Evolutionary conservation across 2,329 filamentous ascomycete species (phyloP).

Genomic region (Zasmidium citrigriseum): DNA sequence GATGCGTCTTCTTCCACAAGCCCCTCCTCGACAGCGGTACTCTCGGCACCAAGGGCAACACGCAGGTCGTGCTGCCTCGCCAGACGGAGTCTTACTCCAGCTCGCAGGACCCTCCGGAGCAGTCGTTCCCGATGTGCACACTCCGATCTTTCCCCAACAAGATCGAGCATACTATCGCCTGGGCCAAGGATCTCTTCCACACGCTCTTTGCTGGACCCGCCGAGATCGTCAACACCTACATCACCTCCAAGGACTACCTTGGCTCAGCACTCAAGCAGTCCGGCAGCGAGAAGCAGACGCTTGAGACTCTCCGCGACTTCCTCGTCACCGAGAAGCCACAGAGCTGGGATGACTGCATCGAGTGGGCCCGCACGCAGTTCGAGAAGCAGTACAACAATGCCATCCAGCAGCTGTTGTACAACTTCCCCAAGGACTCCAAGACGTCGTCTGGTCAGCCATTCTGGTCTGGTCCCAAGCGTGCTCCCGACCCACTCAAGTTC

Average conservation of each 20-base stretch:
- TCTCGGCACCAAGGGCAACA: constrained; percentile 98
- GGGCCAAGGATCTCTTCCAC: constrained; percentile 95
- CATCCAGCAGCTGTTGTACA: constrained; percentile 91
- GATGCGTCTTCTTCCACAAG: constrained; percentile 98
- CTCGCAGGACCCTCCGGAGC: constrained; percentile 95
- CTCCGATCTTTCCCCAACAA: constrained; percentile 95
- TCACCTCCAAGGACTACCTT: constrained; percentile 88
- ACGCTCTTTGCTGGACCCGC: constrained; percentile 90
- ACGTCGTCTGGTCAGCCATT: constrained; percentile 89
- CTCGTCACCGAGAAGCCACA: constrained; percentile 88
- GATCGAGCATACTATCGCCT: constrained; percentile 98
- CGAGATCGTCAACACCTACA: constrained; percentile 86
- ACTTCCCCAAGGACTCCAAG: constrained; percentile 91
- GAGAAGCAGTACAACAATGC: constrained; percentile 97
- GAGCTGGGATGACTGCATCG: constrained; percentile 93
- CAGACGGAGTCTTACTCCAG: constrained; percentile 96
- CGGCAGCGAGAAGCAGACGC: constrained; percentile 89
- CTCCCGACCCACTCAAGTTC: constrained; percentile 88
- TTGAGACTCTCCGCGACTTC: constrained; percentile 88
- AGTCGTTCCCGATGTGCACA: constrained; percentile 99
- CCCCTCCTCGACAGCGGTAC: constrained; percentile 94
- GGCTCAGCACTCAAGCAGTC: constrained; percentile 85
- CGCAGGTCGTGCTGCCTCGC: constrained; percentile 87
- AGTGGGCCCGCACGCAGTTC: constrained; percentile 91
- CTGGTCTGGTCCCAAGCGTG: constrained; percentile 98